Conservation (phyloP, 495 filamentous ascomycete species). For the Hypoxylon subgilvum region DNA sequence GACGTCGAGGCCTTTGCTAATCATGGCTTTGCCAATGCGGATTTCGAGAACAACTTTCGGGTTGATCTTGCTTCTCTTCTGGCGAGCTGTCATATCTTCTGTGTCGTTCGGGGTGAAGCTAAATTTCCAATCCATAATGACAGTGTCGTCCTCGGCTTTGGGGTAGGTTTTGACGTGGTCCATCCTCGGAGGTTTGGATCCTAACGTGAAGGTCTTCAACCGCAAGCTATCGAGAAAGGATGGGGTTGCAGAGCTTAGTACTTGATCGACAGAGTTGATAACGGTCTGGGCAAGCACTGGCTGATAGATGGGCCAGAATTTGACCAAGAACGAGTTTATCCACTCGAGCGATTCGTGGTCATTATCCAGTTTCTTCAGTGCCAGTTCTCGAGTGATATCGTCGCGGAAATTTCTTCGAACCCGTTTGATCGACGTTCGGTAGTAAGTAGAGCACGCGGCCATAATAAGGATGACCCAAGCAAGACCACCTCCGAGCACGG, state of each 20-base stretch:
- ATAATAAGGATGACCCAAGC: slow-evolving; percentile 93
- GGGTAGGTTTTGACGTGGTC: slow-evolving; percentile 98
- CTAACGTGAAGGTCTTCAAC: slow-evolving; percentile 88
- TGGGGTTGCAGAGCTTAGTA: slow-evolving; percentile 87
- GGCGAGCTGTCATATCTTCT: slow-evolving; percentile 85
- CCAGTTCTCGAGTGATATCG: slow-evolving; percentile 91
- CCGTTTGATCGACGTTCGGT: slow-evolving; percentile 90
- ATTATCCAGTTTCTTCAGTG: slow-evolving; percentile 84
- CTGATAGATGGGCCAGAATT: slow-evolving; percentile 99
- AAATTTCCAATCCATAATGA: slow-evolving; percentile 99
- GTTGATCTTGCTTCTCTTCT: slow-evolving; percentile 93
- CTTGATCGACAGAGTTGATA: slow-evolving; percentile 91
- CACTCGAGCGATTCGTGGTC: slow-evolving; percentile 95
- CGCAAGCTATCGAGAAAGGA: slow-evolving; percentile 92
- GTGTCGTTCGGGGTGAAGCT: slow-evolving; percentile 97
- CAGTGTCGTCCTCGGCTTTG: slow-evolving; percentile 90
- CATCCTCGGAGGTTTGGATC: slow-evolving; percentile 91
- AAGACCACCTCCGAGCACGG: slow-evolving; percentile 85
- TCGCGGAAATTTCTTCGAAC: slow-evolving; percentile 96
- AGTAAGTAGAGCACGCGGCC: slow-evolving; percentile 91
- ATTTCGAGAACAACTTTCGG: slow-evolving; percentile 96
- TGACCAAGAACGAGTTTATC: slow-evolving; percentile 98
- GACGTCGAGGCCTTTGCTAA: slow-evolving; percentile 94
- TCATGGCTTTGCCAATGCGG: slow-evolving; percentile 88
- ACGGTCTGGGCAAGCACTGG: slow-evolving; percentile 91